A percentile compares a stretch with the other conserved stretches of the same genome.
These are phyloP conservation scores for Lodderomyces oxycetoniae DNA, from an alignment of 1,139 yeast species.

Conservation along the genomic window DNA sequence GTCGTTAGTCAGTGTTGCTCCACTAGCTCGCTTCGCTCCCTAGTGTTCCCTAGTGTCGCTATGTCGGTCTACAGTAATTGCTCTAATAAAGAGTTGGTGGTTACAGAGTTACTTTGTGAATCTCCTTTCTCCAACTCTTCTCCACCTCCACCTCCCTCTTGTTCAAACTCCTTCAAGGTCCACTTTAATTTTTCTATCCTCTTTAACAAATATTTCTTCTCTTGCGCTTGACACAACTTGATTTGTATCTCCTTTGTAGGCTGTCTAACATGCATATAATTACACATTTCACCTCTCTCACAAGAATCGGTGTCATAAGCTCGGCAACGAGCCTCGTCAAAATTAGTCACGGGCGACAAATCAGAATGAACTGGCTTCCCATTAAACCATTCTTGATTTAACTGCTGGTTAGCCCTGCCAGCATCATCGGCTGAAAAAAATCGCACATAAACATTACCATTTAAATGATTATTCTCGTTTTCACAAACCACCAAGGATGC, in stretches of 20 bases:
- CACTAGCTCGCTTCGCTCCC: too few species aligned
- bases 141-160: neutral
- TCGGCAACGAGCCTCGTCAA: slow-evolving; percentile 69
- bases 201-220: slow-evolving; percentile 22
- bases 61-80: too few species aligned
- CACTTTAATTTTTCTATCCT: slow-evolving; percentile 10
- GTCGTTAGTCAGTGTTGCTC: too few species aligned
- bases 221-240: slow-evolving; percentile 37
- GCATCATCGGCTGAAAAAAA: slow-evolving; percentile 59
- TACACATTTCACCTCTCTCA: slow-evolving; percentile 76
- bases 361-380: slow-evolving; percentile 79
- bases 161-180: slow-evolving; percentile 3
- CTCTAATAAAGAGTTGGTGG: too few species aligned
- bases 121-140: too few species aligned
- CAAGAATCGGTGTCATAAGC: slow-evolving; percentile 65
- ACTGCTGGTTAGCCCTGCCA: slow-evolving; percentile 48
- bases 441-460: slow-evolving; percentile 78
- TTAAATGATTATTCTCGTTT: slow-evolving; percentile 71
- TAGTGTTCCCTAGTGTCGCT: too few species aligned
- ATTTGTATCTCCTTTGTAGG: slow-evolving; percentile 45
- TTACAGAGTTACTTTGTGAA: too few species aligned
- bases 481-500: slow-evolving; percentile 72
- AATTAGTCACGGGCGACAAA: slow-evolving; percentile 68
- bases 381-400: slow-evolving; percentile 80
- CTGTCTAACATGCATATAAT: slow-evolving; percentile 74